Base-by-base conservation (phyloP, 2,329 filamentous ascomycete genomes). In the Zalaria sp. region DNA sequence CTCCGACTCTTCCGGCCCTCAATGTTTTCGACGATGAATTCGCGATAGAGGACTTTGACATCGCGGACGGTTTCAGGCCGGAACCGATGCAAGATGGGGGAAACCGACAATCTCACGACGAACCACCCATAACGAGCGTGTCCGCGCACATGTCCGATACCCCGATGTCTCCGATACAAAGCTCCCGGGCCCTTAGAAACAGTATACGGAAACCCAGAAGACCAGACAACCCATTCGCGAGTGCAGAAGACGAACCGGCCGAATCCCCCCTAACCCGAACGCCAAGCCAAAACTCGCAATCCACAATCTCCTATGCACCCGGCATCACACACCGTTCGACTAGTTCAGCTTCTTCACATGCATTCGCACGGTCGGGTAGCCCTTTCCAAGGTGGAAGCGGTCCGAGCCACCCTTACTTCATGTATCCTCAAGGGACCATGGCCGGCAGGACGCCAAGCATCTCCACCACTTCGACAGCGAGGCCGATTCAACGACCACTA, bases 351-450 rank as follows among this genome's bases (percentile, higher is more conserved):
- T 66, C 58, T 3, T 68, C 66, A 4, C 44, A 47, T 25, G 42
- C 55, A 10, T 59, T 53, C 40, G 56, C 56, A 10, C 57, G 58
- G 29, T 61, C 67, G 3, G 71, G 84, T 43, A 79, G 75, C 44
- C 81, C 81, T 8, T 83, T 86, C 49, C 73, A 73, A 41, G 81
- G 79, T 5, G 74, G 78, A 1, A 77, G 73, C 3, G 81, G 79
- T 3, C 85, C 86, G 11, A 91, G 83, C 41, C 83, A 91, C 59
- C 83, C 85, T 0, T 93, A 93, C 57, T 76, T 75, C 51, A 81
- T 89, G 76, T 93, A 93, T 58, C 76, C 81, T 5, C 86, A 93
- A 56, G 74, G 77, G 42, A 73, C 81, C 42, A 61, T 51, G 32
- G 55, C 63, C 56, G 64, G 50, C 53, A 67, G 76, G 43, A 72